A percentile compares a stretch with the other conserved stretches of the same genome.
Evolutionary conservation across 164 flowering plant genomes (phyloP).

Genomic region (Berberis vulgaris): DNA sequence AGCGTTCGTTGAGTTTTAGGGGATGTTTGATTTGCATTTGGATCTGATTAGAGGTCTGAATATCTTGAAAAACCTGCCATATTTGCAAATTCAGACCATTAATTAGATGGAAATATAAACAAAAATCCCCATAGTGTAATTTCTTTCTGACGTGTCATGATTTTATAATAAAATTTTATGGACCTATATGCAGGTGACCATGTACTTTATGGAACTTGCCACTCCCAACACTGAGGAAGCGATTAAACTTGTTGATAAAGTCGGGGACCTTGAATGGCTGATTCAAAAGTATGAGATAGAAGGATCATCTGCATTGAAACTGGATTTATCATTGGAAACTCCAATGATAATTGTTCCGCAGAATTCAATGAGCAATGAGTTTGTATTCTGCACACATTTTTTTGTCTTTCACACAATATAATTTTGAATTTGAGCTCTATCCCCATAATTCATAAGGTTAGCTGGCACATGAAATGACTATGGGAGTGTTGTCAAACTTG

Average conservation of each 20-base stretch:
- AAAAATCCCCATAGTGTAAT: too few relatives aligned
- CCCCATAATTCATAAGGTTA: too few relatives aligned
- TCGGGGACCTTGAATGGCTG: constrained; percentile 95
- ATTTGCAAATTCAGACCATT: too few relatives aligned
- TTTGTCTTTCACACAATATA: neutral
- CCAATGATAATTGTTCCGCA: constrained; percentile 84
- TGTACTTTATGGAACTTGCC: constrained; percentile 93
- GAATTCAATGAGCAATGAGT: constrained; percentile 88
- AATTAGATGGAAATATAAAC: too few relatives aligned
- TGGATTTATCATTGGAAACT: constrained; percentile 87
- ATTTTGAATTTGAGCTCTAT: too few relatives aligned
- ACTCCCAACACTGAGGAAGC: constrained; percentile 91
- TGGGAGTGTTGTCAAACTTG: too few relatives aligned
- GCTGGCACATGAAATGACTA: too few relatives aligned
- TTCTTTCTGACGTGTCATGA: too few relatives aligned
- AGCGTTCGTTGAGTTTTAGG: too few relatives aligned
- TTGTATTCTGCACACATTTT: constrained; percentile 18
- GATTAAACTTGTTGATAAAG: constrained; percentile 89
- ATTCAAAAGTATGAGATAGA: constrained; percentile 95
- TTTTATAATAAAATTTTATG: neutral
- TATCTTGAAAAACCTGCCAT: too few relatives aligned
- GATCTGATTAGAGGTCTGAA: too few relatives aligned
- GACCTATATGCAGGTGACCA: constrained; percentile 49
- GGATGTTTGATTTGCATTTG: too few relatives aligned
- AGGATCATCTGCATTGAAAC: constrained; percentile 80